Evolutionary conservation across 2,329 filamentous ascomycete genomes (phyloP).

Genomic region (Colletotrichum sp.): DNA sequence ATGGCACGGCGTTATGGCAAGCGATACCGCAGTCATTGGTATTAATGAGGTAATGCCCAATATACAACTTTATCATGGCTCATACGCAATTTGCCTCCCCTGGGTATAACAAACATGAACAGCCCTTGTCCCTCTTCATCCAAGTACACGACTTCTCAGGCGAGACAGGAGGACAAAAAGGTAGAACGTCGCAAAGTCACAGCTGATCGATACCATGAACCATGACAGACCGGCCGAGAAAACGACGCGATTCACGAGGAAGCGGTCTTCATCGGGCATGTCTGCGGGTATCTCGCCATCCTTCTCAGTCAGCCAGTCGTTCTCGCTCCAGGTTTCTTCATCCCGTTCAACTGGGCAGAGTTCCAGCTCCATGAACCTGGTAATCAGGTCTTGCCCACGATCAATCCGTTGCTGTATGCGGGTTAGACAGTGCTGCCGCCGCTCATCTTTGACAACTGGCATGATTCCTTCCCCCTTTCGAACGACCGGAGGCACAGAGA

Average conservation of each 20-base stretch:
- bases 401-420: constrained; percentile 7
- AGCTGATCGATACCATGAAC: constrained; percentile 19
- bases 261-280: background rate
- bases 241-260: constrained; percentile 1
- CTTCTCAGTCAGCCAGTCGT: constrained; percentile 9
- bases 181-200: constrained; percentile 21
- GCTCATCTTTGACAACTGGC: background rate
- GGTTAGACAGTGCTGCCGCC: background rate
- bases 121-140: background rate
- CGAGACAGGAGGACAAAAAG: background rate
- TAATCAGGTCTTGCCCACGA: constrained; percentile 2
- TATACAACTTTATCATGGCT: background rate
- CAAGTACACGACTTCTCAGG: background rate
- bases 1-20: background rate
- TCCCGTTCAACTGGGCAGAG: background rate
- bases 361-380: constrained; percentile 4
- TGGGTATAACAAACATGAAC: background rate
- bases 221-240: constrained; percentile 15
- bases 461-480: background rate
- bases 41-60: constrained; percentile 7
- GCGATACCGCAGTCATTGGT: background rate
- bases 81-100: background rate
- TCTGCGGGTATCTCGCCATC: constrained; percentile 11
- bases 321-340: background rate
- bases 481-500: background rate